Evolutionary conservation across 352 stramenopile genomes (phyloP), one percentile per base, ranked within the genome.

Genomic region (Phytopythium vexans): DNA sequence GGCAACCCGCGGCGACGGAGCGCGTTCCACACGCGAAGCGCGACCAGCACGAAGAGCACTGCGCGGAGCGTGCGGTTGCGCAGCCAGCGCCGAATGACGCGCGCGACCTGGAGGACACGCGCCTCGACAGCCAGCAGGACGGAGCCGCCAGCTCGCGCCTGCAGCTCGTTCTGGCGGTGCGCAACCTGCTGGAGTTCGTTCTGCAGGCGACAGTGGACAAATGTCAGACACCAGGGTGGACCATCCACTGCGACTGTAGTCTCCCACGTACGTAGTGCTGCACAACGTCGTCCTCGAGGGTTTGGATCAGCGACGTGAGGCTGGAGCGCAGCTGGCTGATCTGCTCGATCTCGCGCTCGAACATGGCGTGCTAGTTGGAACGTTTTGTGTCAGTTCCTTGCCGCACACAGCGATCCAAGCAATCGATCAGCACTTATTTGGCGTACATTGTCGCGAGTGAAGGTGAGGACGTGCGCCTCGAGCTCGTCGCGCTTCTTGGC

Each of bases 401-500:
- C 21, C 21, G 21, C 2, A 27, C 21, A 27, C 21, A 27, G 21
- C 21, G 21, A 27, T 27, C 21, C 21, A 27, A 27, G 1, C 2
- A 27, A 27, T 27, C 21, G 37, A 41, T 14, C 14, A 41, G 31
- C 32, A 35, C 1, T 6, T 43, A 14, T 9, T 4, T 15, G 15
- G 50, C 60, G 27, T 55, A 82, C 72, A 40, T 87, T 81, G 48
- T 89, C 81, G 12, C 68, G 66, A 6, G 76, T 87, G 40, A 84
- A 84, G 52, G 74, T 72, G 10, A 87, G 59, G 51, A 90, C 48
- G 40, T 90, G 80, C 4, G 58, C 63, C 45, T 90, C 80, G 41
- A 89, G 66, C 47, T 89, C 78, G 10, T 88, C 73, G 15, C 73
- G 77, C 50, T 86, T 85, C 58, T 82, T 82, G 12, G 66, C 56